Conservation (phyloP, 2,329 filamentous ascomycete genomes). For the Colletotrichum horii region DNA sequence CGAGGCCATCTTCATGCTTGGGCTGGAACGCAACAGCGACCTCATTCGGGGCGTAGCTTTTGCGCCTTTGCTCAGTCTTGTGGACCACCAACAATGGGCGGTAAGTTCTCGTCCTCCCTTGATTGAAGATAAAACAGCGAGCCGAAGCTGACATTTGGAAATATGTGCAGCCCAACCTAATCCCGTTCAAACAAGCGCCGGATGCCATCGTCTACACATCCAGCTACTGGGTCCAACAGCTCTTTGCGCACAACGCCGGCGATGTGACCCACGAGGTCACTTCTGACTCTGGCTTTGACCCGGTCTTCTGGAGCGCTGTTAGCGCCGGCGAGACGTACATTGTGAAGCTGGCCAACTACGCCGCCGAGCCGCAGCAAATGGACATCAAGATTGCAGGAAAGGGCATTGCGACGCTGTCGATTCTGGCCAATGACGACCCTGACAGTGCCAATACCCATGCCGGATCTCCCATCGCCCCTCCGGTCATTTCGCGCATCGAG, state of each 20-base stretch:
- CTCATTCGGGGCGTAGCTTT: neutral
- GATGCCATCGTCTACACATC: neutral
- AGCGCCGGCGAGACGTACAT: neutral
- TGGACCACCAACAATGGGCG: neutral
- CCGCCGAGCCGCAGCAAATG: neutral
- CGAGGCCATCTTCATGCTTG: neutral
- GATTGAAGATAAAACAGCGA: accelerated
- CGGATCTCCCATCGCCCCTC: neutral
- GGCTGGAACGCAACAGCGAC: neutral
- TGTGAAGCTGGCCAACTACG: neutral
- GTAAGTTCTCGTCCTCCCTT: neutral
- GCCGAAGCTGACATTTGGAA: neutral
- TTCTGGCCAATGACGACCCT: neutral
- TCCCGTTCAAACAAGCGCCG: neutral
- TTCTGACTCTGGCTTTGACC: neutral
- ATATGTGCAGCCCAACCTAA: neutral
- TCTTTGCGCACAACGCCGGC: neutral
- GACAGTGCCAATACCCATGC: neutral
- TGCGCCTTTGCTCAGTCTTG: neutral
- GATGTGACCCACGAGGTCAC: neutral
- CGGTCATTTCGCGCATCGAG: neutral
- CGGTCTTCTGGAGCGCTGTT: neutral
- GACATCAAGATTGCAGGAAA: neutral
- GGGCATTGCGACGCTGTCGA: neutral
- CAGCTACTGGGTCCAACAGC: neutral